phyloP scores from a whole-genome alignment of 345 rosid species.

The Citrus maxima region DNA sequence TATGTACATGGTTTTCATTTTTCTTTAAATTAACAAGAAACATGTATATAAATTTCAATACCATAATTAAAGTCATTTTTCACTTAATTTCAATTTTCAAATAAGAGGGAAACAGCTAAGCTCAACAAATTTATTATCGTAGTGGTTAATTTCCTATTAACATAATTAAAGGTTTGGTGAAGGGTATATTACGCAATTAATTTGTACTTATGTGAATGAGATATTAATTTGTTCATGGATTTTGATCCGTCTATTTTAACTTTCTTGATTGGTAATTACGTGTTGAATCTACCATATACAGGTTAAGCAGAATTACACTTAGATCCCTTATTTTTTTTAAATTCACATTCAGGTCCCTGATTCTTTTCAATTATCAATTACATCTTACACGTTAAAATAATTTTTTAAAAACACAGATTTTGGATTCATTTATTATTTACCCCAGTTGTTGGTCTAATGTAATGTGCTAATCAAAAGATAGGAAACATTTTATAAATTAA shows the following conservation, averaged over 20 bases:
- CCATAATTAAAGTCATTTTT: background rate
- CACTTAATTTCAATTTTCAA: background rate
- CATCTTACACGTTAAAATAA: no score
- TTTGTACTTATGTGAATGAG: background rate
- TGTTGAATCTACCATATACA: background rate
- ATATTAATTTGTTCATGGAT: no score
- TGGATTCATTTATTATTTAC: no score
- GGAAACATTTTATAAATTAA: background rate
- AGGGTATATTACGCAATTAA: background rate
- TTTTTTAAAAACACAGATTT: no score
- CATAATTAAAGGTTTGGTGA: background rate
- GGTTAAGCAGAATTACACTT: no score
- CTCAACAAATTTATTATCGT: background rate
- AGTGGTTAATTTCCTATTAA: background rate
- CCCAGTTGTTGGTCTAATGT: background rate
- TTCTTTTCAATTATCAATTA: no score
- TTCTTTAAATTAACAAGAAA: background rate
- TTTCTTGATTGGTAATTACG: constrained; percentile 1
- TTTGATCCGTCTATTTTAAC: background rate
- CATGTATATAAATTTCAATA: background rate
- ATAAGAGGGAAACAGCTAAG: background rate
- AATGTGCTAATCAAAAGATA: background rate
- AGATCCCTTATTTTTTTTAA: no score
- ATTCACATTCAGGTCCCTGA: no score
- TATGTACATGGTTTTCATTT: background rate